Base-by-base conservation (phyloP, 306 rosid genomes). In the Canavalia ensiformis region DNA sequence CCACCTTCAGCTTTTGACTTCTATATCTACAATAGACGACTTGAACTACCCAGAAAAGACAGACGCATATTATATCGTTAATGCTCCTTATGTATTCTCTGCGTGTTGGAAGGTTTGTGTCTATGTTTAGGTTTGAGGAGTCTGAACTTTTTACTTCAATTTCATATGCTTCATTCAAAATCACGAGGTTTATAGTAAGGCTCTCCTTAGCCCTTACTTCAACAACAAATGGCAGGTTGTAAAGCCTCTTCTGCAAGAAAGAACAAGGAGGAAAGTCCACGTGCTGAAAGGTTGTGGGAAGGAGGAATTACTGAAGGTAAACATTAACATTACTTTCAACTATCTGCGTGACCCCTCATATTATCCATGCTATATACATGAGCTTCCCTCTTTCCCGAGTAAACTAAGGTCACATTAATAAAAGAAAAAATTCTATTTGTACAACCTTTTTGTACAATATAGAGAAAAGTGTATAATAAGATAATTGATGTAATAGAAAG, bases 41-140 rank as follows among this genome's bases (percentile, higher is more conserved):
- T 45, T 68, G 39, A 68, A 68, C 73, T 68, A 68, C 29, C 73
- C 73, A 44, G 73, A 68, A 68, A 68, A 45, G 55, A 68, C 73
- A 3, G 72, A 68, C 1, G 55, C 73, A 44, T 68, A 68, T 68
- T 68, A 68, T 13, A 68, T 68, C n/a, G 73, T 45, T 28, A 68
- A 68, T 5, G 73, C 25, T 25, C 73, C 73, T 6, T 68, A 68
- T 28, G 73, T 68, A 68, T 68, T 68, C 55, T 68, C 55, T 1
- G 73, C 73, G 0, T 68, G 73, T 10, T 68, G 73, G 73, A 68
- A 68, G 73, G 73, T 68, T 45, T 68, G 73, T 45, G 54, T 6
- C 37, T 42, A 29, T 35, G 4, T 67, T 66, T 5, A 67, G 25
- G 37, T 44, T 42, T 30, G 10, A 67, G 37, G 37, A 67, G 50